phyloP scores from a whole-genome alignment of 306 rosid genomes.

The Pueraria montana region DNA sequence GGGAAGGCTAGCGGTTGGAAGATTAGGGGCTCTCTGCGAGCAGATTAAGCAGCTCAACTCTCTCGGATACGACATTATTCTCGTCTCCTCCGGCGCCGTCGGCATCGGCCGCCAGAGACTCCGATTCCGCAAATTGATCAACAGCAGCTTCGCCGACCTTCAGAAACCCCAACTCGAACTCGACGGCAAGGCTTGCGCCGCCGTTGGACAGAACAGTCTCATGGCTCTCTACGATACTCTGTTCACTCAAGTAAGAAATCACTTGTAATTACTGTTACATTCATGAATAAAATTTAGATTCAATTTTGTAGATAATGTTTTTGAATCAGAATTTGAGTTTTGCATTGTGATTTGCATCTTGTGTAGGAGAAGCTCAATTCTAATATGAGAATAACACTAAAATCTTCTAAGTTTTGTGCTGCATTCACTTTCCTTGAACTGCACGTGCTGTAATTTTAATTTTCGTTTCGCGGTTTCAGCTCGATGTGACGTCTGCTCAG shows the following conservation, averaged over 20 bases:
- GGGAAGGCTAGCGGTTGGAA: slow-evolving; percentile 59
- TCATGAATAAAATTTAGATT: neutral
- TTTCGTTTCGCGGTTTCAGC: slow-evolving; percentile 55
- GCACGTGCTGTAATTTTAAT: neutral
- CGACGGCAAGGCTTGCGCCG: slow-evolving; percentile 99
- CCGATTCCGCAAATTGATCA: slow-evolving; percentile 72
- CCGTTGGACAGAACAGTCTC: slow-evolving; percentile 94
- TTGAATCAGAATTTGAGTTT: neutral
- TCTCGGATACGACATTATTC: slow-evolving; percentile 86
- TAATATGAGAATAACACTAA: neutral
- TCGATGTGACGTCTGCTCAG: slow-evolving; percentile 95
- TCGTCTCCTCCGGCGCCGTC: slow-evolving; percentile 99
- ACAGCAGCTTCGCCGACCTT: slow-evolving; percentile 99
- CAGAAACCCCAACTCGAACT: slow-evolving; percentile 95
- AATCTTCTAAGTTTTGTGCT: neutral
- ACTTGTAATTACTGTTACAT: neutral
- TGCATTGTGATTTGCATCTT: neutral
- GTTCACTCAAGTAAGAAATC: slow-evolving; percentile 76
- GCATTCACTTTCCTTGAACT: slow-evolving; percentile 19
- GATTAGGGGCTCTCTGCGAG: slow-evolving; percentile 89
- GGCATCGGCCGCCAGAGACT: slow-evolving; percentile 99
- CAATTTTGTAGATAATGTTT: neutral
- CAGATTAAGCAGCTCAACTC: slow-evolving; percentile 89
- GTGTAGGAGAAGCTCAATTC: neutral
- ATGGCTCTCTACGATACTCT: slow-evolving; percentile 94